Percentiles rank a stretch among this genome's conserved stretches.
These are phyloP conservation scores for Seiridium unicorne DNA, from an alignment of 2,329 filamentous ascomycete species.

Conservation along the genomic window DNA sequence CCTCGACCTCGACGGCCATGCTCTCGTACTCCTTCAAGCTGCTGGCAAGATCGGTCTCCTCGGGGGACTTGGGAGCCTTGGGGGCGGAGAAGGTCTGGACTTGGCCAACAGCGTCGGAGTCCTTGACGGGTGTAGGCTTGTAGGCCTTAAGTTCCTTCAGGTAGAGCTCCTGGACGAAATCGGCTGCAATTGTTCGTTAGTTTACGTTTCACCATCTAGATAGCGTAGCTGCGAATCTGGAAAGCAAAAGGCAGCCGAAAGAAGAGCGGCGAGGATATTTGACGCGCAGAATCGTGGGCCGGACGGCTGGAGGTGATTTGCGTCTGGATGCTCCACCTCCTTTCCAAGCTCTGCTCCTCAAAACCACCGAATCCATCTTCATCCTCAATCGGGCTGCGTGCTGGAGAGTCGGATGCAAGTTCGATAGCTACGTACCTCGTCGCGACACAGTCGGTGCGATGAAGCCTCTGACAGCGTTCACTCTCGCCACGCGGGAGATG, in stretches of 20 bases:
- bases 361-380: background rate
- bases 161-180: slow-evolving; percentile 97
- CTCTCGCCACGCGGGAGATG: slow-evolving; percentile 48
- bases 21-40: slow-evolving; percentile 93
- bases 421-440: slow-evolving; percentile 50
- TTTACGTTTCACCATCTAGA: background rate
- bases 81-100: slow-evolving; percentile 85
- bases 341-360: background rate
- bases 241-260: background rate
- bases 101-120: slow-evolving; percentile 82
- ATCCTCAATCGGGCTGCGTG: background rate
- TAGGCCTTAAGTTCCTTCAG: slow-evolving; percentile 93
- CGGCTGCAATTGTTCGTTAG: slow-evolving; percentile 57
- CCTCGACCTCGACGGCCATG: slow-evolving; percentile 93
- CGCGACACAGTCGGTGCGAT: slow-evolving; percentile 60
- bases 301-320: background rate
- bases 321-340: slow-evolving; percentile 1
- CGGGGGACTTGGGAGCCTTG: slow-evolving; percentile 80
- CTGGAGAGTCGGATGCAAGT: background rate
- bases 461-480: slow-evolving; percentile 51
- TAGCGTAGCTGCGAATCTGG: background rate
- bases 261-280: background rate
- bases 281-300: background rate
- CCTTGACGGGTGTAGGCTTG: slow-evolving; percentile 82
- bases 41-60: slow-evolving; percentile 89